Evolutionary conservation across 108 stramenopile genomes (phyloP).

Genomic region (Schizochytrium sp.): DNA sequence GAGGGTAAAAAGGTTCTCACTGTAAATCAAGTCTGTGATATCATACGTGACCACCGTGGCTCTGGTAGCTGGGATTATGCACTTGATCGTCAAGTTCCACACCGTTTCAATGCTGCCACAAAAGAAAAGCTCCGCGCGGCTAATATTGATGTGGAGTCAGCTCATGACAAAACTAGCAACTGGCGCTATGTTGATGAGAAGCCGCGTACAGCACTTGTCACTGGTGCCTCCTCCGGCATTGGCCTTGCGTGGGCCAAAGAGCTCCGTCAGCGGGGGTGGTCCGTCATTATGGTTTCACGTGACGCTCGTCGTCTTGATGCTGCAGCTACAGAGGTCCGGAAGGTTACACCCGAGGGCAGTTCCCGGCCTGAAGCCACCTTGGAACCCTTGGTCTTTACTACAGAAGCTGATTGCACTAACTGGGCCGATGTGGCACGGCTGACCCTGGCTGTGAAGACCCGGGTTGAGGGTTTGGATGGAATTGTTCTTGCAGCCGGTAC

Average conservation of each 20-base stretch:
- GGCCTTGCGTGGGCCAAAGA: constrained; percentile 31
- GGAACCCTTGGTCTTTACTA: constrained; percentile 26
- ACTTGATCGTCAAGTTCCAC: constrained; percentile 11
- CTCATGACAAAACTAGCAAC: not conserved
- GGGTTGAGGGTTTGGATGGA: not conserved
- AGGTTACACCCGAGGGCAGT: not conserved
- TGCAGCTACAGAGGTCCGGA: constrained; percentile 1
- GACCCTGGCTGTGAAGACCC: not conserved
- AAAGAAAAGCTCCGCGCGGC: constrained; percentile 1
- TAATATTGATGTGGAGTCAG: not conserved
- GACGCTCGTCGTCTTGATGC: not conserved
- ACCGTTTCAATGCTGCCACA: not conserved
- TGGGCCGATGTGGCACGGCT: not conserved
- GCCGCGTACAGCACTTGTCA: constrained; percentile 16
- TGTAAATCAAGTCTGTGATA: constrained; percentile 21
- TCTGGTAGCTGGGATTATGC: constrained; percentile 36
- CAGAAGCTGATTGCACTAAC: constrained; percentile 2
- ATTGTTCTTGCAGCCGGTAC: constrained; percentile 22
- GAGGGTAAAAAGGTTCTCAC: constrained; percentile 53
- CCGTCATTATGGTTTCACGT: constrained; percentile 35
- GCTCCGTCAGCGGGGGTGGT: constrained; percentile 14
- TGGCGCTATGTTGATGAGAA: constrained; percentile 8
- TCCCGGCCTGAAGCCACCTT: not conserved
- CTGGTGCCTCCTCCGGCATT: constrained; percentile 16
- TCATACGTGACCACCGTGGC: constrained; percentile 10